phyloP scores from a whole-genome alignment of 2,329 filamentous ascomycete genomes.

The Trichoderma koningiopsis region DNA sequence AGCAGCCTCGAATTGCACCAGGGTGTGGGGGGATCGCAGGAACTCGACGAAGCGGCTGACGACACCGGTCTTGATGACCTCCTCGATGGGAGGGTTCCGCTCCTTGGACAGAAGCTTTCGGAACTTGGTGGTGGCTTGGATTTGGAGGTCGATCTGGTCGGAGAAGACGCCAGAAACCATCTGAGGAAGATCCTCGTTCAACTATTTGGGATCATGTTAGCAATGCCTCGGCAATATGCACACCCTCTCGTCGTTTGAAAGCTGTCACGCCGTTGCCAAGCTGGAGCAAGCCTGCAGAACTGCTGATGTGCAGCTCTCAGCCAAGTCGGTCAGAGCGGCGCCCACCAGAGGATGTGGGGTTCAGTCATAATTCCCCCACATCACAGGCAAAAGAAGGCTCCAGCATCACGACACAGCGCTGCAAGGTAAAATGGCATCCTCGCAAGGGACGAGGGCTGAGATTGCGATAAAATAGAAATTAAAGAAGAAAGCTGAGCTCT shows the following conservation, averaged over 20 bases:
- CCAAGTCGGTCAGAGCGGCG: constrained; percentile 27
- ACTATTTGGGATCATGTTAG: constrained; percentile 52
- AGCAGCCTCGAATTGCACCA: constrained; percentile 98
- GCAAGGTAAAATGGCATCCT: constrained; percentile 5
- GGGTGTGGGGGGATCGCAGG: constrained; percentile 92
- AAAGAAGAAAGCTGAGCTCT: neutral
- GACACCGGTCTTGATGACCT: constrained; percentile 98
- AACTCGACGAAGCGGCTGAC: constrained; percentile 98
- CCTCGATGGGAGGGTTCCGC: constrained; percentile 97
- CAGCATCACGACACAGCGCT: constrained; percentile 19
- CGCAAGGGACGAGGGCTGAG: constrained; percentile 2
- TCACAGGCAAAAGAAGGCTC: constrained; percentile 31
- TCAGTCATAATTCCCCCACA: constrained; percentile 40
- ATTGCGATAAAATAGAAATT: constrained; percentile 19
- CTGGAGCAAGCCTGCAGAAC: constrained; percentile 7
- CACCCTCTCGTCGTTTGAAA: neutral
- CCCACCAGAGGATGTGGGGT: constrained; percentile 38
- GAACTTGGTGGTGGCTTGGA: constrained; percentile 97
- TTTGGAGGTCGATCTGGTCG: constrained; percentile 96
- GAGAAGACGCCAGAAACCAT: constrained; percentile 99
- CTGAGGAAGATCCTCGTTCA: constrained; percentile 96
- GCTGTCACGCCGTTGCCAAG: neutral
- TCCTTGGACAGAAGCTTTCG: constrained; percentile 97
- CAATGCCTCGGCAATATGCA: neutral
- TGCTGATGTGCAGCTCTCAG: constrained; percentile 26